Evolutionary conservation across 1,284 basidiomycete species (phyloP), one percentile per base, ranked within the genome.

Genomic region (Cutaneotrichosporon spelunceum): DNA sequence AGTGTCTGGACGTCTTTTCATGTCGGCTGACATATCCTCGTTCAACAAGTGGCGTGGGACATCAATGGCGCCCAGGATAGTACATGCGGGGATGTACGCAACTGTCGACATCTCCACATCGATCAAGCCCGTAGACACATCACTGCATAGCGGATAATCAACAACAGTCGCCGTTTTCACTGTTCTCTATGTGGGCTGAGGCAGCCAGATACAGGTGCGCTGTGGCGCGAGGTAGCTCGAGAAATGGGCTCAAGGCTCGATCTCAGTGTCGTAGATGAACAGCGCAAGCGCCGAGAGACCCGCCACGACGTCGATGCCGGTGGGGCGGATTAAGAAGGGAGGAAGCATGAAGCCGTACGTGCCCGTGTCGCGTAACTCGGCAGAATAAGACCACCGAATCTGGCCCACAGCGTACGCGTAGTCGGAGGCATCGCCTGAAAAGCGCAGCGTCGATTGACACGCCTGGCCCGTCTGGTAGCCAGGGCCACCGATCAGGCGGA

Each of bases 271-370:
- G 53, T 75, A 81, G 62, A 91, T 86, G 72, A 91, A 92, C 48
- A 82, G 79, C 1, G 86, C 85, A 5, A 93, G 78, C 67, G 87
- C 89, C 23, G 82, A 75, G 39, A 91, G 70, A 75, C 90, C 85
- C 21, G 81, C 83, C 5, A 82, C 81, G 7, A 86, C 86, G 78
- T 93, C 90, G 72, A 89, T 87, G 1, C 88, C 90, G 0, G 88
- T 86, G 0, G 90, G 88, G 10, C 87, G 79, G 67, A 93, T 92
- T 82, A 86, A 86, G 60, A 82, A 78, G 0, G 85, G 80, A 0
- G 91, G 91, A 0, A 93, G 79, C 11, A 88, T 78, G 78, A 91
- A 93, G 33, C 90, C 91, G 70, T 90, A 91, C 85, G 88, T 89
- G 13, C 90, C 91, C 0, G 88, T 90, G 78, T 93, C 91, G 53